Evolutionary conservation across 768 basidiomycete genomes (phyloP).

Genomic region (Lactifluus hygrophoroides): DNA sequence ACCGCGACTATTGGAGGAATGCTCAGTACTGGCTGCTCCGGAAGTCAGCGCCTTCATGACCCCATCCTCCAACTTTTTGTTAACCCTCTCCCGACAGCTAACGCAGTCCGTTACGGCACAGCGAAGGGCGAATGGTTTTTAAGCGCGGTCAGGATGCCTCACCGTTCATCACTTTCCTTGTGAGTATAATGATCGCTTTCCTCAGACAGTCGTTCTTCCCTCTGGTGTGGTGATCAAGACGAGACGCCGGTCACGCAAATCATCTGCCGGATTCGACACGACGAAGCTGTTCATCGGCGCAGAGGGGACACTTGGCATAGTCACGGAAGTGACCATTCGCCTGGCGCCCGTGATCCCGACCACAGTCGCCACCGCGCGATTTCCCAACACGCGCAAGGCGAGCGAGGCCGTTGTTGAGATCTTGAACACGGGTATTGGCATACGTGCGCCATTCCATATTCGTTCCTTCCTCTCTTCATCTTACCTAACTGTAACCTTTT

Average conservation of each 20-base stretch:
- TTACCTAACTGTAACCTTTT: neutral
- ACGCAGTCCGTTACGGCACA: constrained; percentile 81
- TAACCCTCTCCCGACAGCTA: constrained; percentile 36
- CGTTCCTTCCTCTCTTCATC: neutral
- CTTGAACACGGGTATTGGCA: constrained; percentile 60
- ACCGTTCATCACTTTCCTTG: neutral
- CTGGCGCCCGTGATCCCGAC: constrained; percentile 78
- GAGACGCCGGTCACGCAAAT: constrained; percentile 67
- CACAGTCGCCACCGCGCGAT: constrained; percentile 74
- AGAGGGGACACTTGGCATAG: constrained; percentile 73
- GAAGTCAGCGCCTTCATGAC: constrained; percentile 40
- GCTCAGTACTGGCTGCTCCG: constrained; percentile 80
- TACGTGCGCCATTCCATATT: constrained; percentile 44
- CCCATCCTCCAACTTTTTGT: neutral
- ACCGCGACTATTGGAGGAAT: constrained; percentile 81
- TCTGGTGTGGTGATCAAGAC: constrained; percentile 90
- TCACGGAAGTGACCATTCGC: constrained; percentile 83
- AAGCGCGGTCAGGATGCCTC: constrained; percentile 48
- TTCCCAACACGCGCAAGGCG: constrained; percentile 66
- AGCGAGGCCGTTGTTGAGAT: constrained; percentile 69
- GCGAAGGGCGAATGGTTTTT: constrained; percentile 89
- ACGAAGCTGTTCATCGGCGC: constrained; percentile 87
- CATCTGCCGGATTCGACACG: constrained; percentile 78
- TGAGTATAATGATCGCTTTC: neutral
- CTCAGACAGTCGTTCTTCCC: constrained; percentile 80